A percentile compares a stretch with the other conserved stretches of the same genome.
These are phyloP conservation scores for Pisolithus sp. DNA, from an alignment of 768 basidiomycete genomes.

Conservation along the genomic window DNA sequence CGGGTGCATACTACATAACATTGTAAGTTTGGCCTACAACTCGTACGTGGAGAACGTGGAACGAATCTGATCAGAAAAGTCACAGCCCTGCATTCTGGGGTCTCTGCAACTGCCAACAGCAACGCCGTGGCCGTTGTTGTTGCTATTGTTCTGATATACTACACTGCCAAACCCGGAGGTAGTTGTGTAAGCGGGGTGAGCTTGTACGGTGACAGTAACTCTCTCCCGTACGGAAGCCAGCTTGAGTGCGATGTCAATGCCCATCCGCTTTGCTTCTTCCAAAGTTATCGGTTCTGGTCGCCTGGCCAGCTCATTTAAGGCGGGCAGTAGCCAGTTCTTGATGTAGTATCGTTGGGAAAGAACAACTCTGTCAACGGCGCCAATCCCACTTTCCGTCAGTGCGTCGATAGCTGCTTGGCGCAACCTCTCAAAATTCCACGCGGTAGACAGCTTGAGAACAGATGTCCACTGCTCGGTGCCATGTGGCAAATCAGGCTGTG, in stretches of 20 bases:
- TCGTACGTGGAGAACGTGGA: too few relatives aligned
- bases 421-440: constrained; percentile 29
- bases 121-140: too few relatives aligned
- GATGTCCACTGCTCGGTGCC: constrained; percentile 27
- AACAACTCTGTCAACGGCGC: constrained; percentile 17
- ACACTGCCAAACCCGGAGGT: too few relatives aligned
- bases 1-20: too few relatives aligned
- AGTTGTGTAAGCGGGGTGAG: too few relatives aligned
- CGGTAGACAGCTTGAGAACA: constrained; percentile 30
- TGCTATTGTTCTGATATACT: too few relatives aligned
- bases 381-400: constrained; percentile 10
- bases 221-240: constrained; percentile 2
- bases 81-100: too few relatives aligned
- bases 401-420: constrained; percentile 23
- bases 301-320: constrained; percentile 16
- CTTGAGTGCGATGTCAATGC: constrained; percentile 3
- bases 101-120: too few relatives aligned
- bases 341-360: constrained; percentile 25
- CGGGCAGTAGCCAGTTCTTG: constrained; percentile 23
- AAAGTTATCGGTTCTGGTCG: constrained; percentile 7
- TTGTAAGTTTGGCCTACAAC: too few relatives aligned
- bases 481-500: background rate
- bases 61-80: too few relatives aligned
- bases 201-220: too few relatives aligned
- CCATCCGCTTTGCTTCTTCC: constrained; percentile 3